A percentile compares a stretch with the other conserved stretches of the same genome.
Evolutionary conservation across 345 rosid species (phyloP).

Genomic region (Streptanthus diversifolius): DNA sequence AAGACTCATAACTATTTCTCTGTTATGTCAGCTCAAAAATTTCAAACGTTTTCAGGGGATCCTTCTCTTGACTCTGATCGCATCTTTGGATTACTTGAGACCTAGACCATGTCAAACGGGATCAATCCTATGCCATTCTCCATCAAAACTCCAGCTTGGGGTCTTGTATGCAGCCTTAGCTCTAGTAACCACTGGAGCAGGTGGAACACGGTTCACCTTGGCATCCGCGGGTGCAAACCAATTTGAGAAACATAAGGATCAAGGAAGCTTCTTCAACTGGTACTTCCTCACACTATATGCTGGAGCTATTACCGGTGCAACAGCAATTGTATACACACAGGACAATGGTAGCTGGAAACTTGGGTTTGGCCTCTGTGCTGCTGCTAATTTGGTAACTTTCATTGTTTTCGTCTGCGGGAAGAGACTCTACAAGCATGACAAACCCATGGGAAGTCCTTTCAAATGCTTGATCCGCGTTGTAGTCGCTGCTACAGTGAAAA

Average conservation of each 20-base stretch:
- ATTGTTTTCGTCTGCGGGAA: slow-evolving; percentile 38
- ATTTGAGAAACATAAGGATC: slow-evolving; percentile 35
- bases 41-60: slow-evolving; percentile 36
- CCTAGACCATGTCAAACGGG: slow-evolving; percentile 36
- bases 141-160: slow-evolving; percentile 36
- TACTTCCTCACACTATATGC: slow-evolving; percentile 37
- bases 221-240: slow-evolving; percentile 51
- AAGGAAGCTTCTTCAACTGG: slow-evolving; percentile 51
- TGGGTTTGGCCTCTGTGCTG: slow-evolving; percentile 45
- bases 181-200: slow-evolving; percentile 29
- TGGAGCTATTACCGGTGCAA: slow-evolving; percentile 14
- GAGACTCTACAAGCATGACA: slow-evolving; percentile 34
- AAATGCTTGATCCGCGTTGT: slow-evolving; percentile 41
- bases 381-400: slow-evolving; percentile 33
- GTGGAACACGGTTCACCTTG: slow-evolving; percentile 39
- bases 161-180: slow-evolving; percentile 44
- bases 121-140: slow-evolving; percentile 32
- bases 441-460: slow-evolving; percentile 50
- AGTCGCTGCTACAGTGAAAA: slow-evolving; percentile 38
- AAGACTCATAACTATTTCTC: not conserved
- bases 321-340: slow-evolving; percentile 40
- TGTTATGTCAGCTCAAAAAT: not conserved
- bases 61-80: slow-evolving; percentile 36
- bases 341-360: slow-evolving; percentile 50
- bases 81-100: slow-evolving; percentile 33